A percentile compares a stretch with the other conserved stretches of the same genome.
phyloP scores from a whole-genome alignment of 495 filamentous ascomycete species.

The Podospora conica region DNA sequence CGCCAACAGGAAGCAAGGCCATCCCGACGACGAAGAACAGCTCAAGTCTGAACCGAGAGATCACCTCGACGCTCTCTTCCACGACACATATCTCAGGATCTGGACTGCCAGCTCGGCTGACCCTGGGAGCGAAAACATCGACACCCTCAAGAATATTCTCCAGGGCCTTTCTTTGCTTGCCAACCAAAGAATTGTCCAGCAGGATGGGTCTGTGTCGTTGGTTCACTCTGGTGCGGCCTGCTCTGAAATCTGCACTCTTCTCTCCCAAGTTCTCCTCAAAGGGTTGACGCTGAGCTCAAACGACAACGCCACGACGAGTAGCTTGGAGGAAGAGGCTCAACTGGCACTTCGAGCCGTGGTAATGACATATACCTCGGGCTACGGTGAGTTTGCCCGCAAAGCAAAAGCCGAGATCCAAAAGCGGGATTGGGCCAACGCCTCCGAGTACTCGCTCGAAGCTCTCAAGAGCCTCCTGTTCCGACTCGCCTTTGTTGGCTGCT shows the following conservation, averaged over 20 bases:
- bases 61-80: constrained; percentile 26
- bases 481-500: constrained; percentile 32
- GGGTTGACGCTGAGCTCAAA: constrained; percentile 24
- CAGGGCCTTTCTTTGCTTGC: constrained; percentile 36
- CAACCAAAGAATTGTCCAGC: constrained; percentile 24
- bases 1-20: constrained; percentile 15
- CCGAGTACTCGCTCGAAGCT: constrained; percentile 20
- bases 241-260: constrained; percentile 29
- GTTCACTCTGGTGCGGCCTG: constrained; percentile 31
- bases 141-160: constrained; percentile 33
- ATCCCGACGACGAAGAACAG: constrained; percentile 22
- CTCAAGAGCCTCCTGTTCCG: constrained; percentile 25
- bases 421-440: constrained; percentile 25
- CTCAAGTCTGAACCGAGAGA: constrained; percentile 13
- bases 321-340: constrained; percentile 35
- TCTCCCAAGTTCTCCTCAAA: constrained; percentile 18
- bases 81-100: constrained; percentile 34
- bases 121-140: constrained; percentile 24
- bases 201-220: constrained; percentile 15
- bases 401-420: constrained; percentile 25
- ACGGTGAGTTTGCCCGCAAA: constrained; percentile 16
- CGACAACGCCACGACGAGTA: constrained; percentile 23
- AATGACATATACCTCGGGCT: constrained; percentile 31
- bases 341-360: constrained; percentile 34
- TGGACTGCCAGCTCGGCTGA: constrained; percentile 30